These are phyloP conservation scores for Colletotrichum truncatum DNA, from an alignment of 2,329 filamentous ascomycete genomes.

Conservation along the genomic window DNA sequence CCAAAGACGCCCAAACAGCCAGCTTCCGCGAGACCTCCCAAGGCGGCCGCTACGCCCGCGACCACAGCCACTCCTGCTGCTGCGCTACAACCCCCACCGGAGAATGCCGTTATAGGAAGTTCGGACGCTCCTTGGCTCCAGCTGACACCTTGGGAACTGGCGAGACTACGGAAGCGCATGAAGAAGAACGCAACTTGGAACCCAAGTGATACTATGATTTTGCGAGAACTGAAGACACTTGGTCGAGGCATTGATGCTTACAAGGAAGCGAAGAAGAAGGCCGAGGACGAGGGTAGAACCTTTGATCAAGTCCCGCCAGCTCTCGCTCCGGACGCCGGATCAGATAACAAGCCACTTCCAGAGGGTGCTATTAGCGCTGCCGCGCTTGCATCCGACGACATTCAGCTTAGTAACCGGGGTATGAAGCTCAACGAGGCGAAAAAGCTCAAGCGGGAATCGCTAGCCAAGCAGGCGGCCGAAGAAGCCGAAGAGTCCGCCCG, in stretches of 20 bases:
- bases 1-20: conserved; percentile 52
- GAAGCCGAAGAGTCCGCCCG: conserved; percentile 68
- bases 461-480: conserved; percentile 69
- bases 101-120: conserved; percentile 67
- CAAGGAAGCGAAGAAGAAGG: conserved; percentile 68
- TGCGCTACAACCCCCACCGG: conserved; percentile 65
- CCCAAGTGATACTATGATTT: conserved; percentile 87
- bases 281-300: conserved; percentile 70
- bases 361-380: conserved; percentile 69
- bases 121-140: conserved; percentile 72
- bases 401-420: conserved; percentile 74
- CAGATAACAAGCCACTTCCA: conserved; percentile 61
- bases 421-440: conserved; percentile 84
- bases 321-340: conserved; percentile 56
- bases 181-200: conserved; percentile 92
- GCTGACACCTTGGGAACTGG: conserved; percentile 71
- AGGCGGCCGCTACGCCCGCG: conserved; percentile 42
- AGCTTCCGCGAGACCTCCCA: conserved; percentile 30
- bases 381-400: conserved; percentile 66
- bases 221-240: conserved; percentile 77
- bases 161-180: conserved; percentile 82
- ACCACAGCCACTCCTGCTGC: conserved; percentile 44
- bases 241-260: conserved; percentile 74
- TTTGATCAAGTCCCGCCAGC: conserved; percentile 61
- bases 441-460: conserved; percentile 74